These are phyloP conservation scores for Schizochytrium sp. DNA, from an alignment of 108 stramenopile species.

Conservation along the genomic window DNA sequence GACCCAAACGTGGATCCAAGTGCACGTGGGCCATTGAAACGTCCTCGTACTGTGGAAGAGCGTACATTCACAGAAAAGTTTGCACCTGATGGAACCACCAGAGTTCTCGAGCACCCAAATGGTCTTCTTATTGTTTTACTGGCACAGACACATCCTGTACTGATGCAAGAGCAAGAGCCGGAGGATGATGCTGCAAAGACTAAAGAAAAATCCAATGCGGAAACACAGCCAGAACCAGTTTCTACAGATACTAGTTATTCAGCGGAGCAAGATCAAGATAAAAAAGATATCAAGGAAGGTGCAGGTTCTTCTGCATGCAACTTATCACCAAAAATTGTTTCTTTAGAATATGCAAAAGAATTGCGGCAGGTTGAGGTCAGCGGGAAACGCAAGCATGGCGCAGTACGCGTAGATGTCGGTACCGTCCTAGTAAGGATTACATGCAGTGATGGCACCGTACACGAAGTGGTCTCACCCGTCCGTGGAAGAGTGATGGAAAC, in stretches of 20 bases:
- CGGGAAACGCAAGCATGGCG: constrained; percentile 15
- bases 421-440: neutral
- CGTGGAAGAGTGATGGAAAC: neutral
- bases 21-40: constrained; percentile 19
- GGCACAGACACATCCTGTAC: neutral
- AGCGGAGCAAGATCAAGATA: too few relatives aligned
- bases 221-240: too few relatives aligned
- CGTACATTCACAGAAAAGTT: neutral
- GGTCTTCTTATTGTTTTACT: constrained; percentile 7
- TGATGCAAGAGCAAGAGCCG: neutral
- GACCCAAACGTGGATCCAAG: neutral
- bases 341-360: neutral
- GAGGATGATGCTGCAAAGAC: too few relatives aligned
- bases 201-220: too few relatives aligned
- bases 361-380: constrained; percentile 36
- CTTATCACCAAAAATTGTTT: neutral
- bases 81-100: neutral
- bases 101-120: constrained; percentile 16
- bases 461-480: neutral
- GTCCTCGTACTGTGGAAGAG: constrained; percentile 40
- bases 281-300: neutral
- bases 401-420: neutral
- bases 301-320: neutral
- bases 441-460: neutral
- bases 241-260: too few relatives aligned